Evolutionary conservation across 225 moss, liverwort and hornwort species (phyloP).

Genomic region (Pseudoscleropodium purum): DNA sequence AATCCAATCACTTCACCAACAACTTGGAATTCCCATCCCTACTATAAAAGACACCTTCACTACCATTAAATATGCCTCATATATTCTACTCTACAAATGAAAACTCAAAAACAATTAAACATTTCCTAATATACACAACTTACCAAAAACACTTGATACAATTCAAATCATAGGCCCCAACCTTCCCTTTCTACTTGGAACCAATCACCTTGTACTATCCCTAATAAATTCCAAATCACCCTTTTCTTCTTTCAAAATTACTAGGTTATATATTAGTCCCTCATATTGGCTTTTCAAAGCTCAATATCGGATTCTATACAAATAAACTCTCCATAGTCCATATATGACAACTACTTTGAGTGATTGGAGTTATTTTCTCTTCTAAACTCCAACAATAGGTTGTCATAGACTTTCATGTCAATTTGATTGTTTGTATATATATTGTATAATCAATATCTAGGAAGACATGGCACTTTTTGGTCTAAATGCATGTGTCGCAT

Average conservation of each 20-base stretch:
- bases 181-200: background rate
- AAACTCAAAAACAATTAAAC: background rate
- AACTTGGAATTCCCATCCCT: background rate
- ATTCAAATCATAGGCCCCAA: background rate
- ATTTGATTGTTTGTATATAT: background rate
- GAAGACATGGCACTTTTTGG: background rate
- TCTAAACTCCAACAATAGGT: background rate
- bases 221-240: background rate
- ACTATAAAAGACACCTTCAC: background rate
- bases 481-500: background rate
- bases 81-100: background rate
- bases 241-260: background rate
- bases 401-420: background rate
- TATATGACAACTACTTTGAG: background rate
- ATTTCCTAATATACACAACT: background rate
- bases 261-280: too few relatives aligned
- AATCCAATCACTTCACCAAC: background rate
- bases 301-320: background rate
- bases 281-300: fast-evolving
- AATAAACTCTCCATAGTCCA: background rate
- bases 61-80: background rate
- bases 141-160: background rate
- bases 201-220: background rate
- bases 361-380: background rate
- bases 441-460: background rate